Percentiles rank a stretch among this genome's conserved stretches.
Evolutionary conservation across 495 filamentous ascomycete species (phyloP).

Genomic region (Lepidopterella palustris): DNA sequence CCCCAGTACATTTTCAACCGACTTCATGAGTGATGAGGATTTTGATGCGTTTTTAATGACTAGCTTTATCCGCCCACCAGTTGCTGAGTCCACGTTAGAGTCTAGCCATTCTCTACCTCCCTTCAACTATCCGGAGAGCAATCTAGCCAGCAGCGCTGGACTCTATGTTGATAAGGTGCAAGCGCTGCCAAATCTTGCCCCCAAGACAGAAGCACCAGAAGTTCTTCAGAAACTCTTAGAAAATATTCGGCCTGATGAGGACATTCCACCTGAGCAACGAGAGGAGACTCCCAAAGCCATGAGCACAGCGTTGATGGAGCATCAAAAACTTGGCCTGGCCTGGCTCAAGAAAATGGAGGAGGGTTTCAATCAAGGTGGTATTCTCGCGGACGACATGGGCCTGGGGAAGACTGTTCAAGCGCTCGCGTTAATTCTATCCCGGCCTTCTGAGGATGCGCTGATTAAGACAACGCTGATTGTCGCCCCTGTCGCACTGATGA

Average conservation of each 20-base stretch:
- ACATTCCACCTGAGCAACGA: constrained; percentile 32
- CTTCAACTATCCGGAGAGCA: too few relatives aligned
- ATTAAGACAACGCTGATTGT: constrained; percentile 82
- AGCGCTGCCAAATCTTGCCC: not conserved
- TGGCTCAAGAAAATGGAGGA: constrained; percentile 84
- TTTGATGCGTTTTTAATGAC: too few relatives aligned
- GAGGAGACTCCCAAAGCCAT: constrained; percentile 60
- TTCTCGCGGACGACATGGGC: constrained; percentile 91
- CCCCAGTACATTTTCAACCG: too few relatives aligned
- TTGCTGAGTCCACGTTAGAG: too few relatives aligned
- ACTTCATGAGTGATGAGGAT: too few relatives aligned
- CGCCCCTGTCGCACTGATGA: constrained; percentile 77
- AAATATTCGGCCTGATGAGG: constrained; percentile 37
- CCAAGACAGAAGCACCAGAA: not conserved
- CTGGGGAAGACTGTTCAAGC: constrained; percentile 92
- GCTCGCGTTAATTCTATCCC: constrained; percentile 73
- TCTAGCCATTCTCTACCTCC: too few relatives aligned
- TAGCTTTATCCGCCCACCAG: too few relatives aligned
- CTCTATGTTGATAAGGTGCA: not conserved
- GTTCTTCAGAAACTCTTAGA: constrained; percentile 22
- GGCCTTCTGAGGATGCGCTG: constrained; percentile 53
- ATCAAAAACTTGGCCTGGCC: constrained; percentile 74
- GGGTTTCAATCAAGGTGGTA: constrained; percentile 69
- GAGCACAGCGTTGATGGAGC: constrained; percentile 64
- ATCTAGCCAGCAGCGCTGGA: too few relatives aligned